Evolutionary conservation across 352 stramenopile species (phyloP), one percentile per base, ranked within the genome.

Genomic region (Halophytophthora polymorphica): DNA sequence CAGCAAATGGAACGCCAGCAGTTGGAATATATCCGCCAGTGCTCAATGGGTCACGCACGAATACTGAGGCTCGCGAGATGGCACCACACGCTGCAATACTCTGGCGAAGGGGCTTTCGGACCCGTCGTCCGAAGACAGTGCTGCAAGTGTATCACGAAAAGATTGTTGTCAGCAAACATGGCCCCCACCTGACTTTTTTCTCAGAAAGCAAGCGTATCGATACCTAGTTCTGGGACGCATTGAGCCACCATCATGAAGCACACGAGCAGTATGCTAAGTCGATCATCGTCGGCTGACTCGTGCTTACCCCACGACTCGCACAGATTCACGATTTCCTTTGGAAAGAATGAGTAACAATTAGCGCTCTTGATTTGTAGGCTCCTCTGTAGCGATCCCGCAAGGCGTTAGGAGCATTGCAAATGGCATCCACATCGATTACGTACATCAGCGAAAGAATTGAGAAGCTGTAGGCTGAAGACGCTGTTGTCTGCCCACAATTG

Each of bases 401-500:
- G 17, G 22, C 17, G 52, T 45, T 23, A 34, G n/a, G 2, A 14
- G 19, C 2, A 29, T n/a, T n/a, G n/a, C n/a, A n/a, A n/a, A n/a
- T n/a, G n/a, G n/a, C n/a, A n/a, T n/a, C n/a, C 15, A 59, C 2
- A 38, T 14, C 19, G 3, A 37, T 0, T 37, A 38, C 11, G 35
- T 65, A 88, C 79, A 49, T 75, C 63, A 12, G 69, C 63, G 35
- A 90, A 87, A 13, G 79, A 86, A 40, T 68, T 61, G 6, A 88
- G 53, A 15, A 90, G 44, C 44, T 90, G 79, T 10, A 77, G 54
- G 23, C 77, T 86, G 23, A 88, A 90, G 10, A 87, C 79, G 37
- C 74, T 87, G 40, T 90, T 86, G 34, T 87, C 73, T 1, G 65
- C 50, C 79, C 79, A 90, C 5, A 90, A 60, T 17, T 69, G 71